Base-by-base conservation (phyloP, 2,329 filamentous ascomycete genomes). In the Amauroascus niger region DNA sequence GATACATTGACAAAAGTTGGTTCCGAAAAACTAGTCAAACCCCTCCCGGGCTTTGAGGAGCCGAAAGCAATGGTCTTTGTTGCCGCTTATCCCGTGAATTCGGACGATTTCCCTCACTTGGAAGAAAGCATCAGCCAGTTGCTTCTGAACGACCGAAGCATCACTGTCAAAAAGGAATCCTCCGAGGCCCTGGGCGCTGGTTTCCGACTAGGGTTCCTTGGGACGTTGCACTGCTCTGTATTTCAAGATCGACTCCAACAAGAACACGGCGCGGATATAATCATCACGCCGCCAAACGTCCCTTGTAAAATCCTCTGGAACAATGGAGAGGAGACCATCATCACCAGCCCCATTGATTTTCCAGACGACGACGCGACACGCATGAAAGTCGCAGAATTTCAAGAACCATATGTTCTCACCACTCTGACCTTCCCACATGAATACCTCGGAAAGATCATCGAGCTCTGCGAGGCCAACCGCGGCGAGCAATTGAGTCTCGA, bases 1-100 rank as follows among this genome's bases (percentile, higher is more conserved):
- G 93, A 98, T 64, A 98, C 93, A 0, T 95, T 89, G 63, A 97
- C 93, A 0, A 86, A 80, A 1, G 79, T 89, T 2, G 89, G 88
- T 1, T 82, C 75, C 20, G 87, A 95, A 70, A 80, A 81, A 55
- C 64, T 78, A 0, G 89, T 98, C 1, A 78, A 90, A 67, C 83
- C 87, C 11, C 84, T 90, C 52, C 88, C 89, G 0, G 93, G 91
- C 1, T 98, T 98, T 57, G 91, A 95, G 66, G 93, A 98, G 68
- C 91, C 93, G 1, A 95, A 98, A 69, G 86, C 90, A 5, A 98
- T 98, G 93, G 93, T 98, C 3, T 98, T 98, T 62, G 93, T 98
- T 3, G 90, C 91, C 0, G 93, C 93, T 0, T 98, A 95, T 63
- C 93, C 93, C 0, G 89, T 90, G 0, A 90, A 98, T 64, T 89